phyloP scores from a whole-genome alignment of 495 filamentous ascomycete genomes.

The Aspergillus sparsus region DNA sequence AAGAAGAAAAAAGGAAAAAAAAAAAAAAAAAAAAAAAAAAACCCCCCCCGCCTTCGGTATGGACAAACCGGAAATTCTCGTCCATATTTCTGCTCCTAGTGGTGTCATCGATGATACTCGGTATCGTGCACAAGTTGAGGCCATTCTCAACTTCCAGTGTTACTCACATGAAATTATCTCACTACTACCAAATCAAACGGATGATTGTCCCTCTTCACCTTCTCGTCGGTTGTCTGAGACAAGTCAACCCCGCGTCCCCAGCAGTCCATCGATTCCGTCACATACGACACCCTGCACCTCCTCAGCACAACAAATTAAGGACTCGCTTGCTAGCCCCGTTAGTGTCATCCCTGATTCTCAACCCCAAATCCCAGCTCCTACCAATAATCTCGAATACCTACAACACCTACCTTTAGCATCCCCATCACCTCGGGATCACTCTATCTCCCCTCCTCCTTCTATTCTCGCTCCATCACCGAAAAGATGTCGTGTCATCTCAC shows the following conservation, averaged over 20 bases:
- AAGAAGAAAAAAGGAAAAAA: not conserved
- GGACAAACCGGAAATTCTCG: conserved; percentile 58
- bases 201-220: not conserved
- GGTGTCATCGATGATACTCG: conserved; percentile 57
- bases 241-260: conserved; percentile 4
- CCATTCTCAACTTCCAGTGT: conserved; percentile 60
- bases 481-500: conserved; percentile 27
- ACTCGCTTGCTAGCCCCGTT: conserved; percentile 45
- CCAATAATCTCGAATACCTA: conserved; percentile 11
- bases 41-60: conserved; percentile 14
- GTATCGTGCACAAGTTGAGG: conserved; percentile 62
- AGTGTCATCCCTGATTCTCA: conserved; percentile 53
- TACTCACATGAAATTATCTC: conserved; percentile 31
- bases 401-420: not conserved
- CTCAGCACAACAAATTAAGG: conserved; percentile 4
- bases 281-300: not conserved
- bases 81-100: conserved; percentile 69
- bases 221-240: too few species aligned
- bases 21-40: conserved; percentile 2
- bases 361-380: conserved; percentile 20
- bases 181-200: conserved; percentile 3
- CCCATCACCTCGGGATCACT: conserved; percentile 4
- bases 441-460: not conserved
- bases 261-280: conserved; percentile 5
- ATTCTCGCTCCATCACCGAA: conserved; percentile 23